A percentile compares a stretch with the other conserved stretches of the same genome.
phyloP scores from a whole-genome alignment of 2,329 filamentous ascomycete species.

The Apiospora koreana region DNA sequence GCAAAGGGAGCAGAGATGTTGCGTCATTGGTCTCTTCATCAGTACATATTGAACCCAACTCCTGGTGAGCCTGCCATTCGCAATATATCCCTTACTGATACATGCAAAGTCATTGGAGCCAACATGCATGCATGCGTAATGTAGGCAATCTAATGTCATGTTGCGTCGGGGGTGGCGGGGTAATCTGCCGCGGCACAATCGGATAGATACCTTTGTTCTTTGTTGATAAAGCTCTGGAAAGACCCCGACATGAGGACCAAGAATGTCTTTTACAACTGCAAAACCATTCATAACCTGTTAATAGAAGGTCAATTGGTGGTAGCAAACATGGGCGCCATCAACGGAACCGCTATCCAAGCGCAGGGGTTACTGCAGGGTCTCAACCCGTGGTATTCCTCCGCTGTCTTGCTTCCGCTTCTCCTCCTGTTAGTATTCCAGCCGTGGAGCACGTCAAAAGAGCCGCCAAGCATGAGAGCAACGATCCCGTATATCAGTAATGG shows the following conservation, averaged over 20 bases:
- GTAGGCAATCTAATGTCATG: not conserved
- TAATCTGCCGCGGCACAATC: not conserved
- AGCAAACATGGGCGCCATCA: not conserved
- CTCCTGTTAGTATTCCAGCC: not conserved
- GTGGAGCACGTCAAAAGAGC: not conserved
- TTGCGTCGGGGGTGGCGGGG: not conserved
- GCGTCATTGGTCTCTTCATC: not conserved
- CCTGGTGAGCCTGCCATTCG: not conserved
- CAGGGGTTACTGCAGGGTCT: not conserved
- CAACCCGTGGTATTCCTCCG: not conserved
- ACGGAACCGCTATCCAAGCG: not conserved
- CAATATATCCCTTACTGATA: not conserved
- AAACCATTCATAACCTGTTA: not conserved
- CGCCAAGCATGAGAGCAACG: slow-evolving; percentile 9
- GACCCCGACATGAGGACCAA: not conserved
- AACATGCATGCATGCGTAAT: not conserved
- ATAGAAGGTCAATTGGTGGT: not conserved
- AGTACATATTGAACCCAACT: not conserved
- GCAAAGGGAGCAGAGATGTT: not conserved
- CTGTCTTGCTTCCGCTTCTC: not conserved
- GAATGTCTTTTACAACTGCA: not conserved
- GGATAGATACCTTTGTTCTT: not conserved
- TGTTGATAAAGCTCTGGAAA: not conserved
- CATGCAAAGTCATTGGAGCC: not conserved
- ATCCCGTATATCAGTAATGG: slow-evolving; percentile 19